Evolutionary conservation across 139 green algal genomes (phyloP), one percentile per base, ranked within the genome.

Genomic region (Micractinium conductrix): DNA sequence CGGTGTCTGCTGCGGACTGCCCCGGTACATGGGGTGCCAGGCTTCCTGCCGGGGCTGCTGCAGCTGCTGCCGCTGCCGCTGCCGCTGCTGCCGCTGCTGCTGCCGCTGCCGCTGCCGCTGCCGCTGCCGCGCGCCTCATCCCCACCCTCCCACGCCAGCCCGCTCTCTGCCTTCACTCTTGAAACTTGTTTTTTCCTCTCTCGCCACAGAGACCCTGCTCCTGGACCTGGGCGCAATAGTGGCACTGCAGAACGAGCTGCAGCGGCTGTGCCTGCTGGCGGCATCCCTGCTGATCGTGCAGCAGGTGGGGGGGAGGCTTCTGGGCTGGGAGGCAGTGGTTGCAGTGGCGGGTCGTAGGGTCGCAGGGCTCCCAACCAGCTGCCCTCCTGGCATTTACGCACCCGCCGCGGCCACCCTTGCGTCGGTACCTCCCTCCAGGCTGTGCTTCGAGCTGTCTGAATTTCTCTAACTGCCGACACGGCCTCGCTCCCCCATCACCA

Each of bases 171-270:
- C 24, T 38, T 12, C 16, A 12, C 60, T 21, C 7, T 73, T 9
- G n/a, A 14, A n/a, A 26, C 71, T 19, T 44, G 45, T n/a, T n/a
- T n/a, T n/a, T n/a, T n/a, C n/a, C n/a, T n/a, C n/a, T n/a, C n/a
- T n/a, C n/a, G 26, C 74, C 42, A 58, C 76, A 50, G 73, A 87
- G 82, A 83, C 62, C 33, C 62, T 87, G 82, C 82, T 87, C 60
- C 55, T 87, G 73, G 82, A 87, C 74, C 37, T 82, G 43, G 37
- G 65, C 17, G 60, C 50, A 21, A 55, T 86, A 12, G 81, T 86
- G 69, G 38, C 42, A 12, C 50, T 81, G 70, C 85, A 89, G 73
- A 86, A 89, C 73, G 85, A 89, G 85, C 73, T 89, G 80, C 85
- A 89, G 80, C 80, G 85, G 14, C 72, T 89, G n/a, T 81, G 70